These are phyloP conservation scores for Pseudovirgaria hyperparasitica DNA, from an alignment of 2,329 filamentous ascomycete species.

Conservation along the genomic window DNA sequence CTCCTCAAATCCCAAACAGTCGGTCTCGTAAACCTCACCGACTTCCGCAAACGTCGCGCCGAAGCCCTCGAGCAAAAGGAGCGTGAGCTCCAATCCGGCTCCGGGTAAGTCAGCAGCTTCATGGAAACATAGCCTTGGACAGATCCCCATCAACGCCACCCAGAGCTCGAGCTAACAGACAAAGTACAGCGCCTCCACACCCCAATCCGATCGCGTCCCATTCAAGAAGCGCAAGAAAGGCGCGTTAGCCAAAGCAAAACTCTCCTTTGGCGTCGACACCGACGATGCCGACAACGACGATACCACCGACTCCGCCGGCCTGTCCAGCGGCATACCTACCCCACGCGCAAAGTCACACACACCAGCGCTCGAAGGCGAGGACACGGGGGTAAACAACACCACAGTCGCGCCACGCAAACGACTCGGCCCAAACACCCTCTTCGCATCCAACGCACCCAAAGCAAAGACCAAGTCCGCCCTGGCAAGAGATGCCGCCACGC, in stretches of 20 bases:
- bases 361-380: slow-evolving; percentile 12
- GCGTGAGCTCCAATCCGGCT: slow-evolving; percentile 55
- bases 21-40: slow-evolving; percentile 79
- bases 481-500: slow-evolving; percentile 64
- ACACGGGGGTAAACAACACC: slow-evolving; percentile 19
- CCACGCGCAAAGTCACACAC: slow-evolving; percentile 25
- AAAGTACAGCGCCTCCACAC: slow-evolving; percentile 44
- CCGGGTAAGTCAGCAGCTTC: slow-evolving; percentile 28
- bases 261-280: slow-evolving; percentile 64
- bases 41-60: slow-evolving; percentile 90
- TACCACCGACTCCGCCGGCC: slow-evolving; percentile 23
- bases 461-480: slow-evolving; percentile 63
- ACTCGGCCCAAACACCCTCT: slow-evolving; percentile 46
- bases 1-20: slow-evolving; percentile 76
- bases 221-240: slow-evolving; percentile 41
- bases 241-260: slow-evolving; percentile 45
- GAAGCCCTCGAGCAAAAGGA: slow-evolving; percentile 89
- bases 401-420: slow-evolving; percentile 34
- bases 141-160: background rate
- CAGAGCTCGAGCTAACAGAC: slow-evolving; percentile 33
- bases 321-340: no score
- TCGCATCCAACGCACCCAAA: slow-evolving; percentile 50
- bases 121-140: slow-evolving; percentile 40
- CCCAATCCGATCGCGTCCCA: no score
- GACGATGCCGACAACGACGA: slow-evolving; percentile 44